Evolutionary conservation across 2,329 filamentous ascomycete genomes (phyloP), one percentile per base, ranked within the genome.

Genomic region (Alternaria hordeiaustralica): DNA sequence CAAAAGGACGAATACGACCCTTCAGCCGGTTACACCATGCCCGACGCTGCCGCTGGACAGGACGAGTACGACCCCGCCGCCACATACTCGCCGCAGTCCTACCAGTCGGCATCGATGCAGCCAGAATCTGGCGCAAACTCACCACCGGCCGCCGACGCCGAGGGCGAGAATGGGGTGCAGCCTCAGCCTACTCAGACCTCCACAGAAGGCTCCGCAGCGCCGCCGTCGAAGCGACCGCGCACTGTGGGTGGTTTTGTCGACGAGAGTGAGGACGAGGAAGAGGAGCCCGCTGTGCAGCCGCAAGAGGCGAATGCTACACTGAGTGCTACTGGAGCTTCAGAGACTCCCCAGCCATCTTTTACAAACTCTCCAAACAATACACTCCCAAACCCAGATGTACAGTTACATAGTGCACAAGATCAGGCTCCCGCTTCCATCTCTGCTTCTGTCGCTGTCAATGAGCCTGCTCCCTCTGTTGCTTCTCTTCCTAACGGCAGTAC

Each of bases 201-300:
- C 55, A 65, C 71, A 58, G 74, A 76, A 43, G 71, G 75, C 59
- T 68, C 75, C 54, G 77, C 73, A 58, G 70, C 75, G 56, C 66
- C 71, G 50, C 74, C 71, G 51, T 72, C 75, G 59, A 79, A 81
- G 69, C 83, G 84, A 75, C 80, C 84, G 73, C 85, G 83, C 73
- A 87, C 84, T 65, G 85, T 86, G 74, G 87, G 86, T 77, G 87
- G 87, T 71, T 89, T 89, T 83, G 85, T 88, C 79, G 84, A 87
- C 77, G 87, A 89, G 80, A 87, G 88, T 77, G 86, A 88, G 76
- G 85, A 86, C 78, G 86, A 88, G 74, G 84, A 85, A 72, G 83
- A 85, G 66, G 75, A 76, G 70, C 75, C 77, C 65, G 74, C 76
- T 66, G 65, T 88, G 70, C 87, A 87, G 71, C 75, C 75, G 60